Base-by-base conservation (phyloP, 305 asterid genomes). In the Solanum hybrid region DNA sequence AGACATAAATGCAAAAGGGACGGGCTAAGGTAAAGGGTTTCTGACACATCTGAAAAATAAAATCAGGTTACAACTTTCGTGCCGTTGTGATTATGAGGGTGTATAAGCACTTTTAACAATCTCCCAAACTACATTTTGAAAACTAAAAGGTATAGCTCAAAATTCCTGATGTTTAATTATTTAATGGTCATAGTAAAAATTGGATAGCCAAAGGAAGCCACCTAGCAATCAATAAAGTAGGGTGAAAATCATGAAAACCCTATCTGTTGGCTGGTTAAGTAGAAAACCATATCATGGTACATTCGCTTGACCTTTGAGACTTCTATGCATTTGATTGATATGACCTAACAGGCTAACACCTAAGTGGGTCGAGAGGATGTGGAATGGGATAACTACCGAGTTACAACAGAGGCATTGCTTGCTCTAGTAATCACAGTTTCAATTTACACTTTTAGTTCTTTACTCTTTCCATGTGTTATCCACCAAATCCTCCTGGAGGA, bases 321-420 rank as follows among this genome's bases (percentile, higher is more conserved):
- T 46, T 84, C 40, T 51, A 56, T 17, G 73, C 42, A 29, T 51
- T 46, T 51, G 87, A 84, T 46, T 84, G 87, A 10, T 56, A 31
- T 84, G 87, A 84, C 38, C 87, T 34, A 77, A 73, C 79, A 73
- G 34, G 79, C n/a, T 75, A 14, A 35, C 51, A 22, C 51, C 85
- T 84, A 84, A 46, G 87, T 46, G 87, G 87, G 27, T 82, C 87
- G 72, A 38, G 66, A 80, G 87, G 40, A 84, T 29, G 73, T 84
- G 40, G 75, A 29, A 84, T 29, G 40, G 87, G 36, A 31, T 84
- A 17, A 27, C 40, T 10, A 84, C 40, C 11, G 24, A 84, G 40
- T 84, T 51, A 46, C 87, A 46, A 46, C 40, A 84, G 42, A 17
- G 31, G 9, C 72, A 81, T 9, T 4, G 71, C 36, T 40, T 80